Conservation (phyloP, 169 alveolate species). For the Cryptosporidium parvum region DNA sequence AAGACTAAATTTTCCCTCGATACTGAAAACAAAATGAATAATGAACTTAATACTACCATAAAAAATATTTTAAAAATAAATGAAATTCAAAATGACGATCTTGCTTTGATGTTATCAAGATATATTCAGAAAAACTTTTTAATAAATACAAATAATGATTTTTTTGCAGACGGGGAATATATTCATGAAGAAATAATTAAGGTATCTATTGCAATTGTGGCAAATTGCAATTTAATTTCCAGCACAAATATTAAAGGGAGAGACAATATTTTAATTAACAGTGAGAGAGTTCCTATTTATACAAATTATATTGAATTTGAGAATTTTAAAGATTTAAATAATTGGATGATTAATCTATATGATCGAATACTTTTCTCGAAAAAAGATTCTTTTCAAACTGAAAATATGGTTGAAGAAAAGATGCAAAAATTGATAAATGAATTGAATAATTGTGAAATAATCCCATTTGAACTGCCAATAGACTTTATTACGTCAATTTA, state of each 20-base stretch:
- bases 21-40: slow-evolving; percentile 3
- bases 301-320: slow-evolving; percentile 38
- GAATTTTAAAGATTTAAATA: slow-evolving; percentile 3
- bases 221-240: slow-evolving; percentile 1
- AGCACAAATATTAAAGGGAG: not conserved
- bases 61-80: slow-evolving; percentile 19
- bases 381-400: not conserved
- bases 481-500: slow-evolving; percentile 5
- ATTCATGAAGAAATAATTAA: slow-evolving; percentile 6
- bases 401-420: not conserved
- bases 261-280: not conserved
- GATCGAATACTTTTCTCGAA: slow-evolving; percentile 2
- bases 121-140: slow-evolving; percentile 6
- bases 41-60: slow-evolving; percentile 21
- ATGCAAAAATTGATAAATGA: not conserved
- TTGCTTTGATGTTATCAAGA: slow-evolving; percentile 18
- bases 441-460: slow-evolving; percentile 16
- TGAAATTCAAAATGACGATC: slow-evolving; percentile 2
- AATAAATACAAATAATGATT: not conserved
- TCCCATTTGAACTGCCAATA: slow-evolving; percentile 31
- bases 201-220: not conserved
- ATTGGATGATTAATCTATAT: slow-evolving; percentile 10
- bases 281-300: not conserved
- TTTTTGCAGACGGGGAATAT: not conserved
- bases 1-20: not conserved